These are phyloP conservation scores for Microdochium bolleyi DNA, from an alignment of 2,329 filamentous ascomycete genomes.

Conservation along the genomic window DNA sequence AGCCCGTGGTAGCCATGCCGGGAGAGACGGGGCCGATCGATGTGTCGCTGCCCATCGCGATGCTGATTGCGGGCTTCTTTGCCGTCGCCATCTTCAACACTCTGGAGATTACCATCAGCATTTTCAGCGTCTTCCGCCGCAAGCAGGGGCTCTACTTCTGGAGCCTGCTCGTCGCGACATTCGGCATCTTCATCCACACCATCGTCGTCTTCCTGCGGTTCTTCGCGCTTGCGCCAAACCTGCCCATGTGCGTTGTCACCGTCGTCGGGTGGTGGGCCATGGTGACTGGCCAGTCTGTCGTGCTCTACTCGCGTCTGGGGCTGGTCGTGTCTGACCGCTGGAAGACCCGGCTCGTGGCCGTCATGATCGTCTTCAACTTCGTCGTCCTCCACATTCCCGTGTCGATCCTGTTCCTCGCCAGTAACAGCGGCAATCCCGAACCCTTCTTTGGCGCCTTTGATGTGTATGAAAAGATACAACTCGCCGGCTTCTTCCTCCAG, in stretches of 20 bases:
- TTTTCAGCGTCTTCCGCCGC: slow-evolving; percentile 26
- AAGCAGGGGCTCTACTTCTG: slow-evolving; percentile 32
- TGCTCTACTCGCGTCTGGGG: not conserved
- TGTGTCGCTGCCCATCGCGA: not conserved
- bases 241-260: no score
- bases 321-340: not conserved
- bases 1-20: not conserved
- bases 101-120: slow-evolving; percentile 25
- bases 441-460: slow-evolving; percentile 7
- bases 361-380: slow-evolving; percentile 29
- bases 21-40: not conserved
- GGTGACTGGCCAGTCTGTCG: not conserved
- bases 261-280: not conserved
- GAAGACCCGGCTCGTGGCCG: not conserved
- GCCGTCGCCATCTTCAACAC: not conserved
- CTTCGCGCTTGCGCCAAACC: no score
- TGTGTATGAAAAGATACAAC: slow-evolving; percentile 23
- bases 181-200: no score
- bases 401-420: slow-evolving; percentile 33
- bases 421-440: no score
- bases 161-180: slow-evolving; percentile 26
- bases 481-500: slow-evolving; percentile 29
- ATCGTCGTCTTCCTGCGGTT: no score
- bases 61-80: not conserved
- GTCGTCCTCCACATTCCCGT: slow-evolving; percentile 42